Percentiles rank a stretch among this genome's conserved stretches.
Evolutionary conservation across 805 yeast species (phyloP).

Genomic region (Candida ponderosae): DNA sequence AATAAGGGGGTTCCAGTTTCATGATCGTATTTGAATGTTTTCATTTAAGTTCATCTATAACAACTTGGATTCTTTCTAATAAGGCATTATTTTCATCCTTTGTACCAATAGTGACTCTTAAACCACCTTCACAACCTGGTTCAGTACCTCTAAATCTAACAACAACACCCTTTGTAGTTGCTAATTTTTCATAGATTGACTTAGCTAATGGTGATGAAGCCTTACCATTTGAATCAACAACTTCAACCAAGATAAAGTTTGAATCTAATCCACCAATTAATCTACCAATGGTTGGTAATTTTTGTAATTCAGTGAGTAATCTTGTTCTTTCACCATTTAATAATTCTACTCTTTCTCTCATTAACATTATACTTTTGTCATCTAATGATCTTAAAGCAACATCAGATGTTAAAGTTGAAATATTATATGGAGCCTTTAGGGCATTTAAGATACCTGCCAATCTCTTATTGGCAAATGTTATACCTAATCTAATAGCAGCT

Average conservation of each 20-base stretch:
- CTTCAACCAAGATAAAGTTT: slow-evolving; percentile 72
- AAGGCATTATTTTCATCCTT: slow-evolving; percentile 58
- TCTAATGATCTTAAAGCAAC: slow-evolving; percentile 70
- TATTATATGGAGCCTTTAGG: slow-evolving; percentile 94
- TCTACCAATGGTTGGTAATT: slow-evolving; percentile 58
- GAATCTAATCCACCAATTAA: slow-evolving; percentile 82
- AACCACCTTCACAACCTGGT: slow-evolving; percentile 79
- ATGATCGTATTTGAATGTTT: not conserved
- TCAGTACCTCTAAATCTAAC: slow-evolving; percentile 90
- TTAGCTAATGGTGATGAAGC: slow-evolving; percentile 68
- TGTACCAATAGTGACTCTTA: slow-evolving; percentile 86
- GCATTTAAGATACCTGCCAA: slow-evolving; percentile 69
- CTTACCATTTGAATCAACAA: slow-evolving; percentile 50
- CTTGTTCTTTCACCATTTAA: slow-evolving; percentile 49
- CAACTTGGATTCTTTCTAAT: slow-evolving; percentile 38
- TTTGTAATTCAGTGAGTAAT: slow-evolving; percentile 45
- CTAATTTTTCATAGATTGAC: slow-evolving; percentile 58
- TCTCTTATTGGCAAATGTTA: slow-evolving; percentile 57
- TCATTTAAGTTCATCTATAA: slow-evolving; percentile 16
- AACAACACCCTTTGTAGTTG: slow-evolving; percentile 68
- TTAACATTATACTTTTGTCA: slow-evolving; percentile 43
- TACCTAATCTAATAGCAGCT: slow-evolving; percentile 89
- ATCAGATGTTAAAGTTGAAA: slow-evolving; percentile 71
- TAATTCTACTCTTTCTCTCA: slow-evolving; percentile 45
- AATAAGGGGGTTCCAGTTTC: no score